A percentile compares a stretch with the other conserved stretches of the same genome.
These are phyloP conservation scores for Amanita molliuscula DNA, from an alignment of 768 basidiomycete genomes.

Conservation along the genomic window DNA sequence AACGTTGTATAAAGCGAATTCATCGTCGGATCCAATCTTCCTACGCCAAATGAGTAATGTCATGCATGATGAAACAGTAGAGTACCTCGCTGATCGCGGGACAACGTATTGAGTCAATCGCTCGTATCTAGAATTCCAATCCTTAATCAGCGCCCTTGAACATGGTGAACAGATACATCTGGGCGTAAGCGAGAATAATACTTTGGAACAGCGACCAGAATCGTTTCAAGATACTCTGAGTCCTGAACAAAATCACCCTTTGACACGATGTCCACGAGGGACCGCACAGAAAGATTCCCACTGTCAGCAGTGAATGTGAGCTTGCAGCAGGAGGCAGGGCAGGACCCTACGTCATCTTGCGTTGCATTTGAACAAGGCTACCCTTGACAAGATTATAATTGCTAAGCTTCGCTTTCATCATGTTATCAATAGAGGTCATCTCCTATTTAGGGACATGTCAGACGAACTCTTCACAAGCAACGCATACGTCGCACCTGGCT, in stretches of 20 bases:
- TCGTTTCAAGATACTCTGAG: constrained; percentile 89
- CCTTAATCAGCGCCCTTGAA: constrained; percentile 64
- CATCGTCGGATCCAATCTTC: constrained; percentile 73
- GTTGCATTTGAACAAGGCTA: constrained; percentile 80
- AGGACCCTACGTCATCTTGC: constrained; percentile 76
- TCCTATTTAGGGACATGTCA: constrained; percentile 44
- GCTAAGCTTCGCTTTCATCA: constrained; percentile 85
- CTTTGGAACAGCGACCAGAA: constrained; percentile 93
- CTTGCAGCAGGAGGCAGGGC: neutral
- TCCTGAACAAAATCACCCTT: constrained; percentile 75
- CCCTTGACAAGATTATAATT: constrained; percentile 94
- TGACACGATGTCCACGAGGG: constrained; percentile 76
- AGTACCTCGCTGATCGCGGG: constrained; percentile 78
- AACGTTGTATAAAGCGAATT: constrained; percentile 76
- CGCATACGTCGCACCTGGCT: constrained; percentile 51
- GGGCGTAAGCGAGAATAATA: constrained; percentile 20
- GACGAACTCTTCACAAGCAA: constrained; percentile 1
- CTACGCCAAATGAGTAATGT: constrained; percentile 26
- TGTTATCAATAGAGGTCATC: constrained; percentile 88
- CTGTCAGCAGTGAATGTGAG: constrained; percentile 27
- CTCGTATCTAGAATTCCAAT: constrained; percentile 89
- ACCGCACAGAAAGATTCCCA: constrained; percentile 89
- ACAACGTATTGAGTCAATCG: constrained; percentile 83
- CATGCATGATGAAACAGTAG: constrained; percentile 4
- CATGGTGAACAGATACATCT: constrained; percentile 7